These are phyloP conservation scores for Candida nitratophila DNA, from an alignment of 805 yeast species.

Conservation along the genomic window DNA sequence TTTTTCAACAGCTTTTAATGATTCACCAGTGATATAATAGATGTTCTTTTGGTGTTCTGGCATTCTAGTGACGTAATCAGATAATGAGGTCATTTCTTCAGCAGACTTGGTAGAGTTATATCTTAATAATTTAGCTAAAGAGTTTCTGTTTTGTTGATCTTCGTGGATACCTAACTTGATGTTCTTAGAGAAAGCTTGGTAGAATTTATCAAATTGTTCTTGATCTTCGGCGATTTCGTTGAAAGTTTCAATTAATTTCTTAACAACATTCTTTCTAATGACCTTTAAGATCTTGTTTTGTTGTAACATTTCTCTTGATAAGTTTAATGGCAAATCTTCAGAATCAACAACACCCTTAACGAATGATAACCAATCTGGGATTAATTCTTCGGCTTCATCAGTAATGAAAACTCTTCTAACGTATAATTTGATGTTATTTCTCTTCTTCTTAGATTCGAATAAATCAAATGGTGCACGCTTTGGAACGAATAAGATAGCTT, in stretches of 20 bases:
- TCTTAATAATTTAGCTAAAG: constrained; percentile 94
- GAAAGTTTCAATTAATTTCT: constrained; percentile 97
- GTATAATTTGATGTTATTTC: constrained; percentile 95
- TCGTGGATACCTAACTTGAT: constrained; percentile 98
- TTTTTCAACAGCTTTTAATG: constrained; percentile 94
- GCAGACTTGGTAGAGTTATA: constrained; percentile 93
- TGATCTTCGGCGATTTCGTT: constrained; percentile 98
- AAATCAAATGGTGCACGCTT: constrained; percentile 99
- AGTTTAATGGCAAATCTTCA: constrained; percentile 98
- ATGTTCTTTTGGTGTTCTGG: constrained; percentile 99
- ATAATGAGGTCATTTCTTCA: constrained; percentile 89
- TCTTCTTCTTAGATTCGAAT: constrained; percentile 98
- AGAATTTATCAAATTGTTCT: constrained; percentile 98
- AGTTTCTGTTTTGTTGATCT: constrained; percentile 94
- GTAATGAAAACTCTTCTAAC: constrained; percentile 99
- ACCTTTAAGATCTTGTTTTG: constrained; percentile 99
- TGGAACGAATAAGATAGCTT: constrained; percentile 95
- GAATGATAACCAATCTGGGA: constrained; percentile 98
- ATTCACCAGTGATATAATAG: constrained; percentile 99
- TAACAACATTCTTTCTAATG: constrained; percentile 97
- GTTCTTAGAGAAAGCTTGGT: constrained; percentile 97
- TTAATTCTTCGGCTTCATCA: constrained; percentile 98
- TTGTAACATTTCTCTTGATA: constrained; percentile 99
- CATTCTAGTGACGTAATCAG: constrained; percentile 99
- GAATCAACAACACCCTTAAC: constrained; percentile 99